phyloP scores from a whole-genome alignment of 257 asterid genomes.

The Gentiana straminea region DNA sequence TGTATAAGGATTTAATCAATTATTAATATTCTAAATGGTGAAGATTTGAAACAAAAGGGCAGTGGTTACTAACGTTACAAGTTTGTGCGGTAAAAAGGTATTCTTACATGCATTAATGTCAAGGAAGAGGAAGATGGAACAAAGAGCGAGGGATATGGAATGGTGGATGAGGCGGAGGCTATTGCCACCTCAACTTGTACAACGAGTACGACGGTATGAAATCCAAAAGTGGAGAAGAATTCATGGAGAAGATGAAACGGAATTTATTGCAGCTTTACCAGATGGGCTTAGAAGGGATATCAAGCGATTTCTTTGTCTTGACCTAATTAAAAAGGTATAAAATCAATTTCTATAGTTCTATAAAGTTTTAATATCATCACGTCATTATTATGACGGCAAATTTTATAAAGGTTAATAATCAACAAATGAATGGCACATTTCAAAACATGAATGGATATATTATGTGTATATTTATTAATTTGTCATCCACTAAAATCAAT shows the following conservation, averaged over 20 bases:
- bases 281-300: conserved; percentile 78
- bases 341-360: background rate
- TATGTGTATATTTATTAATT: no score
- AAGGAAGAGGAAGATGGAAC: conserved; percentile 70
- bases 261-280: conserved; percentile 50
- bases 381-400: no score
- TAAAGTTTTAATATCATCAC: background rate
- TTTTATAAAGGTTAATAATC: no score
- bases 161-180: conserved; percentile 92
- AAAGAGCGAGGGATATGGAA: conserved; percentile 71
- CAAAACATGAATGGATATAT: no score
- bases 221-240: conserved; percentile 46
- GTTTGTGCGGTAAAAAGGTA: conserved; percentile 24
- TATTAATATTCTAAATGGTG: no score
- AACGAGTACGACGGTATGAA: conserved; percentile 57
- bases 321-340: conserved; percentile 54
- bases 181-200: conserved; percentile 49
- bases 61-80: no score
- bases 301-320: conserved; percentile 66
- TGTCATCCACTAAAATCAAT: no score
- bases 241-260: conserved; percentile 70
- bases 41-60: no score
- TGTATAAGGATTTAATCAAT: no score
- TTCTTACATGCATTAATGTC: conserved; percentile 77
- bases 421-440: no score